phyloP scores from a whole-genome alignment of 164 flowering plant genomes.

The Nymphaea colorata region DNA sequence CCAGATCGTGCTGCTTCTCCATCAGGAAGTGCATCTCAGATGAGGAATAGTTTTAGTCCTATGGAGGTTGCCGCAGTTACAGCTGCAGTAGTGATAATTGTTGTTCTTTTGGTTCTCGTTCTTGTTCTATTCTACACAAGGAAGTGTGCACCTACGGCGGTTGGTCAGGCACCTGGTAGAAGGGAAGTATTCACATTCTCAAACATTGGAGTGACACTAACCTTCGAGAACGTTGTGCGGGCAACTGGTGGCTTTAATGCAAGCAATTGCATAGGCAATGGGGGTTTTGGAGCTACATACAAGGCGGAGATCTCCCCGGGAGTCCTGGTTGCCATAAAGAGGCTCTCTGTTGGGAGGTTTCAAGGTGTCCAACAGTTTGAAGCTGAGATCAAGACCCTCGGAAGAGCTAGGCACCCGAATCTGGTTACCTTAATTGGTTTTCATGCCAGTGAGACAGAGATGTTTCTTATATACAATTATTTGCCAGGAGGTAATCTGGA shows the following conservation, averaged over 20 bases:
- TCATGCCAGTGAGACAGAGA: constrained; percentile 85
- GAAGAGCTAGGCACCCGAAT: constrained; percentile 68
- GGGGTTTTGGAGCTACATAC: constrained; percentile 94
- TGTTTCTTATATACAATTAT: constrained; percentile 82
- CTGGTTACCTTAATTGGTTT: constrained; percentile 82
- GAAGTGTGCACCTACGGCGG: constrained; percentile 46
- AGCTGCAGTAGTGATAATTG: constrained; percentile 71
- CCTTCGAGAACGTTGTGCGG: constrained; percentile 61
- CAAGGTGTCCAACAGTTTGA: constrained; percentile 82
- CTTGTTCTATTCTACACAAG: constrained; percentile 59
- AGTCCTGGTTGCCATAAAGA: constrained; percentile 60
- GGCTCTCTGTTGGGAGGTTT: constrained; percentile 77
- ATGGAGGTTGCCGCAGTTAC: constrained; percentile 79
- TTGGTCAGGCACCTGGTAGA: constrained; percentile 32
- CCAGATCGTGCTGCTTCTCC: constrained; percentile 30
- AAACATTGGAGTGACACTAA: constrained; percentile 60
- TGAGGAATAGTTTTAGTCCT: constrained; percentile 36
- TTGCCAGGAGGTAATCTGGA: constrained; percentile 85
- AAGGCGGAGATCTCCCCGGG: constrained; percentile 80
- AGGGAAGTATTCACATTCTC: constrained; percentile 59
- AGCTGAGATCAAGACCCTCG: constrained; percentile 84
- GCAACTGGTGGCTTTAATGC: constrained; percentile 74
- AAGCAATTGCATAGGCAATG: constrained; percentile 81
- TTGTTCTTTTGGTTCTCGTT: constrained; percentile 63
- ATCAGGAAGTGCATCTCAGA: constrained; percentile 11